Evolutionary conservation across 495 filamentous ascomycete genomes (phyloP).

Genomic region (Rusavskia elegans): DNA sequence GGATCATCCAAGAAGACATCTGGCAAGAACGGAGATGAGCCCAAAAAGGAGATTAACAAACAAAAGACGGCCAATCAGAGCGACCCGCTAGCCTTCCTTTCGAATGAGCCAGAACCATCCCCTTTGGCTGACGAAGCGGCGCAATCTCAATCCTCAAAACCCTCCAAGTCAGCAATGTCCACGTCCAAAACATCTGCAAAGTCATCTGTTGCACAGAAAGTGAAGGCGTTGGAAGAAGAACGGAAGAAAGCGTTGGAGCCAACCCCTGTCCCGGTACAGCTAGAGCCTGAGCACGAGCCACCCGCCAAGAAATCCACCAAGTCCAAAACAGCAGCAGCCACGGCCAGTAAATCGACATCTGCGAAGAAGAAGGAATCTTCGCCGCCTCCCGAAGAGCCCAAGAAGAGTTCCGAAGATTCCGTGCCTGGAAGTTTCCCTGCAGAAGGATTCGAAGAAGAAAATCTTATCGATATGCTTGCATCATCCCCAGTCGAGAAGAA

Average conservation of each 20-base stretch:
- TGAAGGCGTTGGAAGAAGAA: conserved; percentile 30
- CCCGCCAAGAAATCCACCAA: conserved; percentile 4
- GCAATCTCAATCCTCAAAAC: conserved; percentile 17
- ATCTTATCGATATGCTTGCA: conserved; percentile 14
- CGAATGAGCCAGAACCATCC: conserved; percentile 20
- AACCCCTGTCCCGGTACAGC: conserved; percentile 1
- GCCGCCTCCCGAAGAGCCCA: conserved; percentile 8
- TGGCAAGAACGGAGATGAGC: conserved; percentile 39
- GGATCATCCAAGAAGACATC: conserved; percentile 36
- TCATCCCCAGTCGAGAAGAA: conserved; percentile 13
- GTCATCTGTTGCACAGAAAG: conserved; percentile 30
- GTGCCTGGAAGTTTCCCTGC: conserved; percentile 28
- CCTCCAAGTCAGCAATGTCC: conserved; percentile 24
- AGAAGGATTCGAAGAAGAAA: conserved; percentile 14
- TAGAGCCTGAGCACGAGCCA: conserved; percentile 4
- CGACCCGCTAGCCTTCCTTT: conserved; percentile 9
- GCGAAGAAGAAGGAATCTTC: conserved; percentile 8
- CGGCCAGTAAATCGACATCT: conserved; percentile 7
- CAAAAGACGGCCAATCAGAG: conserved; percentile 14
- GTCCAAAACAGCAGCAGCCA: conserved; percentile 12
- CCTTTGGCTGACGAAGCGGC: conserved; percentile 23
- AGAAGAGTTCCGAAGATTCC: conserved; percentile 17
- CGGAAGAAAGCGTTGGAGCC: conserved; percentile 20
- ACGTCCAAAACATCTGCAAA: conserved; percentile 24
- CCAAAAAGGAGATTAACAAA: conserved; percentile 33